Conservation (phyloP, 495 filamentous ascomycete species). For the Aspergillus olivimuriae region DNA sequence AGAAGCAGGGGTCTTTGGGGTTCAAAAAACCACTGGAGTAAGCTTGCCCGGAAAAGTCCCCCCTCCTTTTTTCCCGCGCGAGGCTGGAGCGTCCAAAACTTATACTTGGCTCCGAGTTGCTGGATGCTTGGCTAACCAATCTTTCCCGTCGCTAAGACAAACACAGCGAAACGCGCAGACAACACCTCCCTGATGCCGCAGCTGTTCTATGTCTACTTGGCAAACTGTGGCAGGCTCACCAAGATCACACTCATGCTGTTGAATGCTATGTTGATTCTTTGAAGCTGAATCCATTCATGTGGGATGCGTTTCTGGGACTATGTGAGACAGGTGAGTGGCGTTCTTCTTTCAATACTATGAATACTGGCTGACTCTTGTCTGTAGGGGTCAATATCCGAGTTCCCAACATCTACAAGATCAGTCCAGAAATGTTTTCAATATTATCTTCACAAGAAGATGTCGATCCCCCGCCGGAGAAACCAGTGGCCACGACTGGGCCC, state of each 20-base stretch:
- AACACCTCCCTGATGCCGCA: slow-evolving; percentile 73
- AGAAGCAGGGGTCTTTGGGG: slow-evolving; percentile 64
- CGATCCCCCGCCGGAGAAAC: slow-evolving; percentile 31
- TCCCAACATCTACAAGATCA: slow-evolving; percentile 79
- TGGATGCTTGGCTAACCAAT: slow-evolving; percentile 1
- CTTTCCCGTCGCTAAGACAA: slow-evolving; percentile 46
- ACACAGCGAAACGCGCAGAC: slow-evolving; percentile 58
- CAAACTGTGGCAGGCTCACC: slow-evolving; percentile 76
- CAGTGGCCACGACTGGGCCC: slow-evolving; percentile 26
- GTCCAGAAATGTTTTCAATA: slow-evolving; percentile 54
- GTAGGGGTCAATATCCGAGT: slow-evolving; percentile 70
- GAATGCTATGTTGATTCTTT: slow-evolving; percentile 80
- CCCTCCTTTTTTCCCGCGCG: too few species aligned
- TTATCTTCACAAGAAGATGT: slow-evolving; percentile 30
- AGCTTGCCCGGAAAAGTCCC: slow-evolving; percentile 30
- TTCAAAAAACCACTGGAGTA: slow-evolving; percentile 65
- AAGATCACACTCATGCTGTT: slow-evolving; percentile 73
- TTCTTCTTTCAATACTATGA: not conserved
- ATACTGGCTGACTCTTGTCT: slow-evolving; percentile 20
- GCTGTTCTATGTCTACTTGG: slow-evolving; percentile 74
- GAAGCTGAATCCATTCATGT: slow-evolving; percentile 92
- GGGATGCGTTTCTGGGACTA: slow-evolving; percentile 90
- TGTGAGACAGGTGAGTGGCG: slow-evolving; percentile 55
- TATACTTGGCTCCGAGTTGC: not conserved
- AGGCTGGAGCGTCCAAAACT: not conserved